Conservation (phyloP, 345 rosid species). For the Fremontodendron californicum region DNA sequence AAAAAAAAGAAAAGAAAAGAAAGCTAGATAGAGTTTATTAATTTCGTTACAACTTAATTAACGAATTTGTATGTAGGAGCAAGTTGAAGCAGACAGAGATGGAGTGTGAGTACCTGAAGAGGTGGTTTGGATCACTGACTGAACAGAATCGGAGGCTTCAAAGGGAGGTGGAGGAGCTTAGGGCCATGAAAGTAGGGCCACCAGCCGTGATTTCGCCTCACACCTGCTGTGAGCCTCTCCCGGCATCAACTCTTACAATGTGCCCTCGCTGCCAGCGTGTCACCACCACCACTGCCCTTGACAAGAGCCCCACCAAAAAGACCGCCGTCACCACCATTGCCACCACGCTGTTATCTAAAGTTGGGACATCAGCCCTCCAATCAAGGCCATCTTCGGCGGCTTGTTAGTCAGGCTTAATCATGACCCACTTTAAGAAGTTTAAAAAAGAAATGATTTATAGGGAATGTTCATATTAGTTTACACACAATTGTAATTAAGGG, state of each 20-base stretch:
- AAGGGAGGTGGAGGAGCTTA: no score
- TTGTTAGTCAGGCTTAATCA: constrained; percentile 23
- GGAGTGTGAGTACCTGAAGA: constrained; percentile 85
- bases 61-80: constrained; percentile 50
- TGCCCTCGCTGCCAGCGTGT: constrained; percentile 90
- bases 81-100: constrained; percentile 91
- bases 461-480: constrained; percentile 16
- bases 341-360: constrained; percentile 29
- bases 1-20: no score
- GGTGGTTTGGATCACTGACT: constrained; percentile 84
- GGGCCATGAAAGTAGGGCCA: constrained; percentile 69
- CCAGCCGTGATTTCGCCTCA: constrained; percentile 50
- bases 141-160: constrained; percentile 91
- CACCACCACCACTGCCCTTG: constrained; percentile 21
- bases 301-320: constrained; percentile 23
- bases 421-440: background rate
- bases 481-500: constrained; percentile 8
- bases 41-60: background rate
- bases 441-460: background rate
- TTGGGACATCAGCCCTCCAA: constrained; percentile 28
- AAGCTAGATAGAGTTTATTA: background rate
- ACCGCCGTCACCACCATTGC: constrained; percentile 15
- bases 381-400: constrained; percentile 42
- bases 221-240: constrained; percentile 35
- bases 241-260: constrained; percentile 88